A percentile compares a stretch with the other conserved stretches of the same genome.
These are phyloP conservation scores for Alternaria conjuncta DNA, from an alignment of 2,329 filamentous ascomycete species.

Conservation along the genomic window DNA sequence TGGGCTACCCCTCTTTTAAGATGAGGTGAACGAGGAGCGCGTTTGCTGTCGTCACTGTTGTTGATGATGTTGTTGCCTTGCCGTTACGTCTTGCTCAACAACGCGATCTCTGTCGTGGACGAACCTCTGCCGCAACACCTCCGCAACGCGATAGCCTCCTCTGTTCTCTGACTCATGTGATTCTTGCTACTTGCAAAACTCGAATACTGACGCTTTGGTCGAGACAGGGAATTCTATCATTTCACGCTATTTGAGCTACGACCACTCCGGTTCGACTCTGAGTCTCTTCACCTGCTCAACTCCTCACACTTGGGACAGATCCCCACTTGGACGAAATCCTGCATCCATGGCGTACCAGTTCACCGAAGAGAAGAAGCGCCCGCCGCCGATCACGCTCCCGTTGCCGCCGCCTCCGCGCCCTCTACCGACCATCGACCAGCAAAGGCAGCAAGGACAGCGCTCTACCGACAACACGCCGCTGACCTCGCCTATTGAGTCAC, in stretches of 20 bases:
- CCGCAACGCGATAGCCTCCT: background rate
- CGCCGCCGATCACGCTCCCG: slow-evolving; percentile 30
- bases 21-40: slow-evolving; percentile 15
- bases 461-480: slow-evolving; percentile 15
- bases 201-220: background rate
- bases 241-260: background rate
- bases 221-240: background rate
- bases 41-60: slow-evolving; percentile 28
- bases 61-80: slow-evolving; percentile 16
- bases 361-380: slow-evolving; percentile 32
- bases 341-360: slow-evolving; percentile 22
- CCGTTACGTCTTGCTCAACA: slow-evolving; percentile 1
- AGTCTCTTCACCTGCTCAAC: background rate
- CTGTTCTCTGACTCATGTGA: background rate
- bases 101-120: background rate
- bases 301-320: background rate
- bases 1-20: background rate
- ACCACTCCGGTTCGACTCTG: background rate
- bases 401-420: slow-evolving; percentile 13
- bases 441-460: slow-evolving; percentile 12
- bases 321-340: background rate
- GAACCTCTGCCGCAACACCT: background rate
- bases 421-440: slow-evolving; percentile 18
- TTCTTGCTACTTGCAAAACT: background rate
- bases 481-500: slow-evolving; percentile 19